A percentile compares a stretch with the other conserved stretches of the same genome.
Conservation (phyloP, 2,329 filamentous ascomycete species). For the Tolypocladium album region DNA sequence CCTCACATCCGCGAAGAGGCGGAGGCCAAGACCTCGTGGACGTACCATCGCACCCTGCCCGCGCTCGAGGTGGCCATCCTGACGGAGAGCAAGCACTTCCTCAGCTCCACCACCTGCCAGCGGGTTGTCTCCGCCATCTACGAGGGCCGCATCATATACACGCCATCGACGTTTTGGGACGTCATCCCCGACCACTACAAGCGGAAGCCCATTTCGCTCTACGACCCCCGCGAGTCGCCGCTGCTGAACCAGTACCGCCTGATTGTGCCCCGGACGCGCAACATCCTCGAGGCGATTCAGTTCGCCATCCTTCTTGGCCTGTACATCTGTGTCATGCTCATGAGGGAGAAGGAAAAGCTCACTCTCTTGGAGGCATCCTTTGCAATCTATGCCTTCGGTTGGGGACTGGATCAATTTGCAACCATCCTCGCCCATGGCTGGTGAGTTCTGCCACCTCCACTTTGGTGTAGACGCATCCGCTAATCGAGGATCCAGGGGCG, state of each 20-base stretch:
- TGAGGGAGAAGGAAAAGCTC: slow-evolving; percentile 47
- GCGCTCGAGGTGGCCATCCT: slow-evolving; percentile 77
- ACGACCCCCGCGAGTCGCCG: slow-evolving; percentile 65
- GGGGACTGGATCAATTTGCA: slow-evolving; percentile 68
- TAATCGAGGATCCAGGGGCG: slow-evolving; percentile 41
- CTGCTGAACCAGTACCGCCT: slow-evolving; percentile 77
- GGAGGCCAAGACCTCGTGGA: slow-evolving; percentile 35
- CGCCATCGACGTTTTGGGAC: slow-evolving; percentile 70
- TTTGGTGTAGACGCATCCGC: not conserved
- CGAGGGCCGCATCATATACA: slow-evolving; percentile 70
- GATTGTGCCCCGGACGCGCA: slow-evolving; percentile 69
- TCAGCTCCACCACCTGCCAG: slow-evolving; percentile 68
- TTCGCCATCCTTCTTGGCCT: slow-evolving; percentile 59
- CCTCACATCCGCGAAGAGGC: slow-evolving; percentile 51
- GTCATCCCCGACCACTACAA: slow-evolving; percentile 83
- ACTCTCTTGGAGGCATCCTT: slow-evolving; percentile 55
- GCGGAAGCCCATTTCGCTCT: slow-evolving; percentile 68
- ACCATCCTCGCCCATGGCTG: slow-evolving; percentile 66
- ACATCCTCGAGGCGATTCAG: slow-evolving; percentile 62
- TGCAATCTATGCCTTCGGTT: slow-evolving; percentile 63
- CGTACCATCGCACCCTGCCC: slow-evolving; percentile 51
- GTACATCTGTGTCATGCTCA: slow-evolving; percentile 63
- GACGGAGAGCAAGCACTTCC: slow-evolving; percentile 68
- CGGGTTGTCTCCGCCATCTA: slow-evolving; percentile 78
- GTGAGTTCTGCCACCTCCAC: slow-evolving; percentile 19